Conservation (phyloP, 106 monocot species). For the Dioscorea alata region DNA sequence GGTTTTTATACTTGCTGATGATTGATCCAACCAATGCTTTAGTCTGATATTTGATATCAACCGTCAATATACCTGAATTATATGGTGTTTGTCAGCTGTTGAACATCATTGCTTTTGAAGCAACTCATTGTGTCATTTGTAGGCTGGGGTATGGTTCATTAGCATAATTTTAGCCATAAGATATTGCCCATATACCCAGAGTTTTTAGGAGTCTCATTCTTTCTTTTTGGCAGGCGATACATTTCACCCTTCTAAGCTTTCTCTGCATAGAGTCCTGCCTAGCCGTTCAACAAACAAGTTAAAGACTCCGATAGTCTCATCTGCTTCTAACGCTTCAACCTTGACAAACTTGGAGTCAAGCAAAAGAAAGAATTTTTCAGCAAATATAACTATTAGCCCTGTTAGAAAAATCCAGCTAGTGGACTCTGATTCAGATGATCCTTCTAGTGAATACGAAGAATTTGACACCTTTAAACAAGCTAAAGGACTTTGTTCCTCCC, state of each 20-base stretch:
- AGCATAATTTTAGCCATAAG: neutral
- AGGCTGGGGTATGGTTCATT: neutral
- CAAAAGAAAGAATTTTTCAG: slow-evolving; percentile 40
- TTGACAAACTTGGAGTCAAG: slow-evolving; percentile 38
- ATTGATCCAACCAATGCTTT: too few relatives aligned
- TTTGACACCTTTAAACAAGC: neutral
- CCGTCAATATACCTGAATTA: too few relatives aligned
- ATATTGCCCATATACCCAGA: neutral
- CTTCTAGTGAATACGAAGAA: slow-evolving; percentile 17
- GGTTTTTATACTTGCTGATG: too few relatives aligned
- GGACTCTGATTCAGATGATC: slow-evolving; percentile 71
- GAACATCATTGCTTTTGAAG: too few relatives aligned
- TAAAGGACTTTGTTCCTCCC: neutral
- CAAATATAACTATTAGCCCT: slow-evolving; percentile 61
- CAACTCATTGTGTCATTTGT: neutral
- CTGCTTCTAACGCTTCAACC: slow-evolving; percentile 24
- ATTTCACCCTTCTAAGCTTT: slow-evolving; percentile 51
- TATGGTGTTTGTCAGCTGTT: too few relatives aligned
- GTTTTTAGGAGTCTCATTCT: too few relatives aligned
- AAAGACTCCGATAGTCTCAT: slow-evolving; percentile 19
- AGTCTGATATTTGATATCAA: too few relatives aligned
- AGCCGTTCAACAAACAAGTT: slow-evolving; percentile 41
- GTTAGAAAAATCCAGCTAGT: slow-evolving; percentile 68
- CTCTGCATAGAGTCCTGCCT: slow-evolving; percentile 33
- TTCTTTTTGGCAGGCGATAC: slow-evolving; percentile 32